These are phyloP conservation scores for Stagonosporopsis cucurbitacearum DNA, from an alignment of 2,329 filamentous ascomycete species.

Conservation along the genomic window DNA sequence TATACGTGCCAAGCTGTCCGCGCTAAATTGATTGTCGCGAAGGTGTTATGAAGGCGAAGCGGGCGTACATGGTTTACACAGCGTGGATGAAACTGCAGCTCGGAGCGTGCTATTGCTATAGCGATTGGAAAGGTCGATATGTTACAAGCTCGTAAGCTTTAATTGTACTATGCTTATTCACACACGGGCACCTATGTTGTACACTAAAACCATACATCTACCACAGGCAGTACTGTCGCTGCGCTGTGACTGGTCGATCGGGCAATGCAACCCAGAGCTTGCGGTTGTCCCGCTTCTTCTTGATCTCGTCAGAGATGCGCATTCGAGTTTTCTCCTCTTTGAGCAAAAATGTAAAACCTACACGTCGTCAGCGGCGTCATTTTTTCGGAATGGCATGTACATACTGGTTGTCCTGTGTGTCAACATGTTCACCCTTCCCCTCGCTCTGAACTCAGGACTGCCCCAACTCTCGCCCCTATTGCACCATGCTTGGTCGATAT, in stretches of 20 bases:
- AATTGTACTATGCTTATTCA: constrained; percentile 8
- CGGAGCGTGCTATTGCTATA: no score
- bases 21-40: not conserved
- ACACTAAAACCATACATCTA: constrained; percentile 52
- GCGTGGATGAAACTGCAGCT: no score
- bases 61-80: not conserved
- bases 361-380: constrained; percentile 11
- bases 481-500: constrained; percentile 93
- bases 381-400: constrained; percentile 46
- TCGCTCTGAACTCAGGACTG: constrained; percentile 73
- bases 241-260: constrained; percentile 80
- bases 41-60: not conserved
- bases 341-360: constrained; percentile 78
- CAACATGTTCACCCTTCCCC: constrained; percentile 73
- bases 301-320: constrained; percentile 77
- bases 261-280: constrained; percentile 89
- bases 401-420: constrained; percentile 76
- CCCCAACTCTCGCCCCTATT: constrained; percentile 65
- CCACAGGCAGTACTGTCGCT: constrained; percentile 92
- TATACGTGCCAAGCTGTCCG: not conserved
- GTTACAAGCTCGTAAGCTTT: constrained; percentile 13
- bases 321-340: constrained; percentile 95
- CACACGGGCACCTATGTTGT: constrained; percentile 11
- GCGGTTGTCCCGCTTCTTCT: constrained; percentile 74
- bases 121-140: not conserved